Conservation (phyloP, 306 rosid species). For the Albizia julibrissin region DNA sequence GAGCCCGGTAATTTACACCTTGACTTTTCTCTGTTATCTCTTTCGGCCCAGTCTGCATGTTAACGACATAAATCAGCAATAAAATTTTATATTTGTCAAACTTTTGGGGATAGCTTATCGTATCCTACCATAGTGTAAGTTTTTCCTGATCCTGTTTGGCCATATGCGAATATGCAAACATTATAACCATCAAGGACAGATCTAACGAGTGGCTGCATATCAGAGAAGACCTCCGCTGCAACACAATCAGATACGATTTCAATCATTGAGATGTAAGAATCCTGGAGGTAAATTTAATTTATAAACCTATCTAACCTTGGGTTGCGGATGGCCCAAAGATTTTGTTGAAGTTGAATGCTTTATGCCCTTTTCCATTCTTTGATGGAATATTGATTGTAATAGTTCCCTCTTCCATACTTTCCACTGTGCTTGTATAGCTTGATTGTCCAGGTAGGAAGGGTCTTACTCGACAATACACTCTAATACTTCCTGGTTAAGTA, state of each 20-base stretch:
- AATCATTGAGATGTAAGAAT: conserved; percentile 14
- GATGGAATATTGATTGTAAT: conserved; percentile 76
- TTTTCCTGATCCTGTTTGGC: conserved; percentile 94
- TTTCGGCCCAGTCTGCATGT: conserved; percentile 77
- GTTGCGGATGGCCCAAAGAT: conserved; percentile 85
- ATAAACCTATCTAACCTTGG: conserved; percentile 64
- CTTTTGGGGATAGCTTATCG: conserved; percentile 1
- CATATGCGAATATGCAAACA: conserved; percentile 92
- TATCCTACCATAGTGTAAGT: conserved; percentile 79
- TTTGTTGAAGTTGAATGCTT: conserved; percentile 83
- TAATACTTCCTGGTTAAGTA: conserved; percentile 78
- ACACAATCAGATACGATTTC: conserved; percentile 11
- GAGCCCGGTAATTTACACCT: conserved; percentile 95
- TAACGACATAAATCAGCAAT: conserved; percentile 30
- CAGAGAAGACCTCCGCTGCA: conserved; percentile 84
- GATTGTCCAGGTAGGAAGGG: conserved; percentile 74
- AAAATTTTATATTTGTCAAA: background rate
- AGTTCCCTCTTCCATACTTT: conserved; percentile 77
- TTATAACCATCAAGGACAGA: conserved; percentile 91
- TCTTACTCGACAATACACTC: conserved; percentile 97
- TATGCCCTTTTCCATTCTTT: conserved; percentile 73
- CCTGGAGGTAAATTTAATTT: conserved; percentile 8
- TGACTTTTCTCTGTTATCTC: conserved; percentile 87
- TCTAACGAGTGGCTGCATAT: conserved; percentile 87
- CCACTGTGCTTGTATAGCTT: conserved; percentile 66